Evolutionary conservation across 2,329 filamentous ascomycete genomes (phyloP), one percentile per base, ranked within the genome.

Genomic region (Talaromyces sp.): DNA sequence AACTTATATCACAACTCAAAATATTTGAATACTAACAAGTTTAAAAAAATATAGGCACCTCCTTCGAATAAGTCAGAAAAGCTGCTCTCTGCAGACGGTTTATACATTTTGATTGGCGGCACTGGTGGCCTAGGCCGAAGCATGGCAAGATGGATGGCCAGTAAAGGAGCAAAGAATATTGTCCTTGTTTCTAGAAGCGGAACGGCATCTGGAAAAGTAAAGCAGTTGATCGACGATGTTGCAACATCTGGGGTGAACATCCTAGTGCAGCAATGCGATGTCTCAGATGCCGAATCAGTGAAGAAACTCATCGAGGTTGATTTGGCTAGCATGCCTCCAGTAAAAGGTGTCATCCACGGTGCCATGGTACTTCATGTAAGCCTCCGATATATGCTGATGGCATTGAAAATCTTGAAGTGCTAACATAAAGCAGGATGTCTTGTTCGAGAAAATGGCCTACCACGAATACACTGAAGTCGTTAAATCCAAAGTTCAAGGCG

Each of bases 401-500:
- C 16, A n/a, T 40, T n/a, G 36, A n/a, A 40, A n/a, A 5, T n/a
- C 8, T 40, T 8, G 12, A n/a, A 40, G 36, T 40, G 36, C 16
- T 40, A 5, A 40, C 36, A 40, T 40, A 40, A 40, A 40, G 44
- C 18, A 60, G 47, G 57, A 60, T 51, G 53, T 42, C 33, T 31
- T 40, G 5, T 55, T 40, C 27, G 55, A 42, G 7, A 57, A 73
- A 16, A 72, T 75, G 69, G 64, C 56, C 0, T 69, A 67, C 33
- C 60, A 66, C 1, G 63, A 73, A 36, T 76, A 69, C 63, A 64
- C 59, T 1, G 64, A 61, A 0, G 70, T 68, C 1, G 63, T 71
- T 1, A 61, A 66, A 53, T 68, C 74, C 2, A 78, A 77, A 63
- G 64, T 70, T 5, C 8, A 62, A 12, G 68, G 61, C 3, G 65